Percentiles rank a stretch among this genome's conserved stretches.
Evolutionary conservation across 2,329 filamentous ascomycete genomes (phyloP).

Genomic region (Cadophora sp.): DNA sequence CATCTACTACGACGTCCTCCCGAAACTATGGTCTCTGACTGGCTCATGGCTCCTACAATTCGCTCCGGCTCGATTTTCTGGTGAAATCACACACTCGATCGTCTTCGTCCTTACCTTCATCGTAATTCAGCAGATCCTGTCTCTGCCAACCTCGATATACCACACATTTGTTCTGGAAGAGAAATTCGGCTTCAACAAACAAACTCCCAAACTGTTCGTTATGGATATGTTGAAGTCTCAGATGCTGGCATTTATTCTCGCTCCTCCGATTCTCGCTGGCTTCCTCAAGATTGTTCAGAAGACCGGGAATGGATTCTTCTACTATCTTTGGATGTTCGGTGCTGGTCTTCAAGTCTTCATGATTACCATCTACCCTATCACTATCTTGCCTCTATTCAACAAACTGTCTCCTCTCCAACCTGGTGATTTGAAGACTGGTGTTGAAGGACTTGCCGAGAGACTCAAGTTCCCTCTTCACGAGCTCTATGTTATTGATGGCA

Average conservation of each 20-base stretch:
- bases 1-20: constrained; percentile 89
- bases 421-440: constrained; percentile 84
- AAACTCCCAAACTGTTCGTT: constrained; percentile 86
- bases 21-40: constrained; percentile 86
- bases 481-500: constrained; percentile 93
- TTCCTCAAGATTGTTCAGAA: constrained; percentile 94
- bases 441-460: constrained; percentile 82
- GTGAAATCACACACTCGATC: constrained; percentile 93
- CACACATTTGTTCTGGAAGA: constrained; percentile 96
- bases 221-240: constrained; percentile 93
- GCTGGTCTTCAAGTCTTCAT: constrained; percentile 90
- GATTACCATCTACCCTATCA: constrained; percentile 95
- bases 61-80: constrained; percentile 79
- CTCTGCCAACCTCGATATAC: constrained; percentile 85
- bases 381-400: constrained; percentile 96
- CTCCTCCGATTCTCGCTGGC: constrained; percentile 86
- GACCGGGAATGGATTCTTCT: constrained; percentile 95
- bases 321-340: constrained; percentile 95
- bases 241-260: constrained; percentile 78
- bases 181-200: constrained; percentile 98
- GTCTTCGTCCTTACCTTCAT: constrained; percentile 90
- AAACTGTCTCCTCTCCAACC: constrained; percentile 92
- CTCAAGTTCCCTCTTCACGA: constrained; percentile 93
- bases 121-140: constrained; percentile 79
- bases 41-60: constrained; percentile 77